Evolutionary conservation across 106 monocot species (phyloP), one percentile per base, ranked within the genome.

Genomic region (Dioscorea zingiberensis): DNA sequence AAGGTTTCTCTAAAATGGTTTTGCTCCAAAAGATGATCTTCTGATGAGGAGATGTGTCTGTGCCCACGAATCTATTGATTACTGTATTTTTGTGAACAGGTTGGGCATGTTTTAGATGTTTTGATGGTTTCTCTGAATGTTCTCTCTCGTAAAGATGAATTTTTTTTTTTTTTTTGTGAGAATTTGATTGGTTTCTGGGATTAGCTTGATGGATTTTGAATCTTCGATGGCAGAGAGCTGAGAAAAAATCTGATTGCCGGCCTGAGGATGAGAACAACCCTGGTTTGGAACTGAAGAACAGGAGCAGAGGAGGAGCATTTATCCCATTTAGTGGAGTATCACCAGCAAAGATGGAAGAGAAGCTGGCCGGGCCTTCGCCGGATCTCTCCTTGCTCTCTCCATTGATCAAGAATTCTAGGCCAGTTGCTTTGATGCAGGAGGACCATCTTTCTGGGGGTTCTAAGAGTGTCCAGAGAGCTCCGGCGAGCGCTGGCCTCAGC

Each of bases 381-480:
- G 79, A 84, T 44, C 81, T 87, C 28, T 77, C 83, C 25, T 69
- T 94, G 11, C 46, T 80, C 2, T 58, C 83, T 2, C 60, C 64
- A 10, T 6, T 10, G 38, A 10, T 6, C 4, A 38, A 38, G 38
- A 2, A 10, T 10, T 38, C 38, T 38, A 38, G 38, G 38, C 38
- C 38, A 38, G 38, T 38, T 38, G 38, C 38, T 8, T 8, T 38
- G 38, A 38, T 38, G 38, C 38, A 38, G 38, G 38, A 38, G 38
- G 38, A 38, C 10, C 38, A 38, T 38, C 38, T 38, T 49, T 54
- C 58, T 47, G 44, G 64, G 22, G 55, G 56, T 24, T 17, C 71
- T 3, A 63, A 38, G 51, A 54, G 48, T 10, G 73, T 44, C 17
- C 53, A 30, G 28, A 59, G 68, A 61, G 54, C 62, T 48, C 54